phyloP scores from a whole-genome alignment of 2,329 filamentous ascomycete genomes.

The Tothia fuscella region DNA sequence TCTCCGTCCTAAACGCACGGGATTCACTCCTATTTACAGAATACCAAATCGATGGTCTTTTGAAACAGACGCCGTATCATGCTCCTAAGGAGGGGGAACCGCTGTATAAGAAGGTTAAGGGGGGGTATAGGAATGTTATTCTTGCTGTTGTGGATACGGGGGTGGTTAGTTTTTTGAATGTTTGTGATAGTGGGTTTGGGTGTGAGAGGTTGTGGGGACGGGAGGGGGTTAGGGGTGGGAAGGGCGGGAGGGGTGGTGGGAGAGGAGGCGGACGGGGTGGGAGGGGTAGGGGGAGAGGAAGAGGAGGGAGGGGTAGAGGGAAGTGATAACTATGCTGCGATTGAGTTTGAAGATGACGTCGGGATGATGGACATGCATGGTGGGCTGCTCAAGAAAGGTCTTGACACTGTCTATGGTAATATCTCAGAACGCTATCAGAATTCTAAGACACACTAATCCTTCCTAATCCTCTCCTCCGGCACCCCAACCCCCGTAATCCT shows the following conservation, averaged over 20 bases:
- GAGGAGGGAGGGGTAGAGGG: too few species aligned
- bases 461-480: too few species aligned
- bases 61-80: constrained; percentile 62
- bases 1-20: constrained; percentile 55
- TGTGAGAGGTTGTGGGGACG: constrained; percentile 48
- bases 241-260: constrained; percentile 5
- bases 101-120: constrained; percentile 62
- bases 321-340: too few species aligned
- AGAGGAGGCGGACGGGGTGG: constrained; percentile 1
- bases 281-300: constrained; percentile 7
- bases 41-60: constrained; percentile 55
- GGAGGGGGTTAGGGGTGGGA: constrained; percentile 6
- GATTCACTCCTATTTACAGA: constrained; percentile 61
- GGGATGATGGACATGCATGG: too few species aligned
- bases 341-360: too few species aligned
- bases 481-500: background rate
- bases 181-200: constrained; percentile 69
- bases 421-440: too few species aligned
- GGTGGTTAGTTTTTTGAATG: constrained; percentile 72
- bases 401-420: too few species aligned
- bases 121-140: constrained; percentile 73
- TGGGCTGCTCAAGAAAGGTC: too few species aligned
- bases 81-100: constrained; percentile 42
- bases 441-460: too few species aligned
- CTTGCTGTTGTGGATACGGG: constrained; percentile 84